Conservation (phyloP, 441 rosid genomes). For the Brassica hybrid region DNA sequence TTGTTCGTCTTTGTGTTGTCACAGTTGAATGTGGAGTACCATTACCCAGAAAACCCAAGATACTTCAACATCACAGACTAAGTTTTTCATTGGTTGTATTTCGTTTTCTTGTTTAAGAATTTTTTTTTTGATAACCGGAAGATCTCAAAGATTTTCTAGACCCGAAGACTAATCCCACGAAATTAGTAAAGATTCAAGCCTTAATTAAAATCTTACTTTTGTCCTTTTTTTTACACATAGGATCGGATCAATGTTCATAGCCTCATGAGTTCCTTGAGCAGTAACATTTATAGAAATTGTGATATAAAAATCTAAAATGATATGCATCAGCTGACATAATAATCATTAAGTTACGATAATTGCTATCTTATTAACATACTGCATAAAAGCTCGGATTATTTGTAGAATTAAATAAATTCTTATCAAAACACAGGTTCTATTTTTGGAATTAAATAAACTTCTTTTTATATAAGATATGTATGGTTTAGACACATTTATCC, state of each 20-base stretch:
- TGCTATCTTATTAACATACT: neutral
- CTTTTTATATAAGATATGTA: no score
- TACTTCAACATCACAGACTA: conserved; percentile 78
- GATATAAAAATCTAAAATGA: neutral
- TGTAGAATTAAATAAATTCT: no score
- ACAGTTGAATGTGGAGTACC: conserved; percentile 92
- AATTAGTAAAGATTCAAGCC: conserved; percentile 29
- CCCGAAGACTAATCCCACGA: neutral
- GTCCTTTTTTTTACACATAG: neutral
- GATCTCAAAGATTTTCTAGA: neutral
- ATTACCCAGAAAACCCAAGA: conserved; percentile 92
- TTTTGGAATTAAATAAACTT: no score
- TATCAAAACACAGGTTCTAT: no score
- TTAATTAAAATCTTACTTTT: neutral
- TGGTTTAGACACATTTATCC: no score
- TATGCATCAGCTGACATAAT: neutral
- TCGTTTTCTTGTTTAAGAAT: conserved; percentile 16
- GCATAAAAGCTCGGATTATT: no score
- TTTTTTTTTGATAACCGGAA: neutral
- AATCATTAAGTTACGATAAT: neutral
- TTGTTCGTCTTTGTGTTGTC: conserved; percentile 35
- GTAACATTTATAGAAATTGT: neutral
- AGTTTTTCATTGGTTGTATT: conserved; percentile 22
- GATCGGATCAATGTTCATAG: neutral
- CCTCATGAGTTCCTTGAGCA: neutral